Base-by-base conservation (phyloP, 495 filamentous ascomycete genomes). In the Neurospora tetrasperma region DNA sequence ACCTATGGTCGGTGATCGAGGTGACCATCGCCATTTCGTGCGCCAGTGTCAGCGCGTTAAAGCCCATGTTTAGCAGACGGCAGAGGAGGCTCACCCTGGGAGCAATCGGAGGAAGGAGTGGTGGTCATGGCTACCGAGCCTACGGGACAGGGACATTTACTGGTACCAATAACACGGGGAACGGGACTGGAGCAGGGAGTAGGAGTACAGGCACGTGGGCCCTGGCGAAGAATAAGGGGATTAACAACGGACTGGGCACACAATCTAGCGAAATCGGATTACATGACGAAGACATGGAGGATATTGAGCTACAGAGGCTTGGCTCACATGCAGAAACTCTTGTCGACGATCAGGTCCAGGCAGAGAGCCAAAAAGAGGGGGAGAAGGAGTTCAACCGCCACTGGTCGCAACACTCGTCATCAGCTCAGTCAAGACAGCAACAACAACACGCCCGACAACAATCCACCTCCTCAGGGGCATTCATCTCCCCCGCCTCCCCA, bases 1-100 rank as follows among this genome's bases (percentile, higher is more conserved):
- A 79, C 48, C 62, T 83, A 27, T 88, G 86, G 82, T 85, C 83
- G 48, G 82, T 85, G 14, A 81, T 88, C 71, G 86, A 88, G 70
- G 80, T 87, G 44, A 85, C 84, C 14, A 75, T 85, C 31, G 85
- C 82, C 1, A 86, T 89, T 46, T 73, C 85, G 11, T 87, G 86
- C 72, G 85, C 86, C 82, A 48, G 81, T 86, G 3, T 83, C 85
- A 6, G 85, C 86, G 2, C 86, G 2, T 75, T 87, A 27, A 83
- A 82, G 10, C 81, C 81, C 0, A 72, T 86, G 18, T 78, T 85
- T 71, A 79, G 76, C 42, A 62, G 74, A 3, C 74, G 76, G 23
- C 79, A 74, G 42, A 69, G 76, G 5, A 68, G 31, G 3, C 46
- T 69, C 8, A 76, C 69, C 12, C 0, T 7, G 54, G 54, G 54